Percentiles rank a stretch among this genome's conserved stretches.
Evolutionary conservation across 2,329 filamentous ascomycete species (phyloP).

Genomic region (Diaporthe capsici): DNA sequence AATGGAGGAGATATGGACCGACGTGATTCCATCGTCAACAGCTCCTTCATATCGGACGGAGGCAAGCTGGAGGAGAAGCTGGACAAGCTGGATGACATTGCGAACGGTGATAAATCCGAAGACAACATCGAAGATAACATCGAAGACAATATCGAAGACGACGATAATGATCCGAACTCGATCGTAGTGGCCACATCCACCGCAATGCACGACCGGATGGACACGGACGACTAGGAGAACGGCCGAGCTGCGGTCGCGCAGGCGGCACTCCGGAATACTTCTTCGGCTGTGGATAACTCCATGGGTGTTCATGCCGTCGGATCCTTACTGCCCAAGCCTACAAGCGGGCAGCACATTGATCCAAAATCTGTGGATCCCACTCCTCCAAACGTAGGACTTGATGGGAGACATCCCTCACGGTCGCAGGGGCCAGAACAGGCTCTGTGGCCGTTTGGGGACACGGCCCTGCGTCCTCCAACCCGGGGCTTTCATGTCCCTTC

Average conservation of each 20-base stretch:
- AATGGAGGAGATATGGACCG: slow-evolving; percentile 46
- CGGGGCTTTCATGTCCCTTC: background rate
- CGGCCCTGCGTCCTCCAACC: no score
- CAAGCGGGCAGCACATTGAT: background rate
- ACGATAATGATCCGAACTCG: slow-evolving; percentile 48
- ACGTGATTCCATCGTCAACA: slow-evolving; percentile 43
- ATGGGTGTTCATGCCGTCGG: background rate
- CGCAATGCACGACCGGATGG: slow-evolving; percentile 50
- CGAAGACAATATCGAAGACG: slow-evolving; percentile 47
- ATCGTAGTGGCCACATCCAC: slow-evolving; percentile 54
- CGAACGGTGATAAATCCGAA: slow-evolving; percentile 43
- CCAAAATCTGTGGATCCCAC: background rate
- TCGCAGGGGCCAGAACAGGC: background rate
- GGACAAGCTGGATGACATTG: slow-evolving; percentile 29
- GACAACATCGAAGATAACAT: slow-evolving; percentile 36
- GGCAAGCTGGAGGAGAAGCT: slow-evolving; percentile 28
- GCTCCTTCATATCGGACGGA: slow-evolving; percentile 39
- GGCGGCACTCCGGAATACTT: background rate
- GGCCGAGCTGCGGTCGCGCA: slow-evolving; percentile 9
- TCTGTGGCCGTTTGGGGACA: background rate
- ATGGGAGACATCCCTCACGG: background rate
- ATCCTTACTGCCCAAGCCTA: background rate
- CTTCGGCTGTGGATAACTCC: background rate
- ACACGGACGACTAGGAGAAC: slow-evolving; percentile 49
- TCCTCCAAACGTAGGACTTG: background rate